These are phyloP conservation scores for Capsicum baccatum DNA, from an alignment of 257 asterid genomes.

Conservation along the genomic window DNA sequence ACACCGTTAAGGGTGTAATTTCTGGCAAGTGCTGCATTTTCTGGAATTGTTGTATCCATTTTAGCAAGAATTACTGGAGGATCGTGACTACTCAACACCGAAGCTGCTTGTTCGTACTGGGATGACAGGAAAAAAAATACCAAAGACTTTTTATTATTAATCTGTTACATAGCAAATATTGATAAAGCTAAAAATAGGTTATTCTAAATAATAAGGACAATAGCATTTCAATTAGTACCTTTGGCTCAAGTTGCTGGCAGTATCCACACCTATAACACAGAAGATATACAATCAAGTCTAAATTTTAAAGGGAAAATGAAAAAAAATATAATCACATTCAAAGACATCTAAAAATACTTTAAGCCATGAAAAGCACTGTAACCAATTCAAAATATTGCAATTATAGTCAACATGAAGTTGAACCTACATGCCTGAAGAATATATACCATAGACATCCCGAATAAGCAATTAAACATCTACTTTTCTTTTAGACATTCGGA, in stretches of 20 bases:
- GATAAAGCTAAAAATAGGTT: neutral
- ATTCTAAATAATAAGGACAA: neutral
- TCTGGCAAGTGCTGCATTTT: slow-evolving; percentile 58
- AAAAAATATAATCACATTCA: neutral
- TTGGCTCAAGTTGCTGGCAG: slow-evolving; percentile 90
- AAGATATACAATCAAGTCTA: neutral
- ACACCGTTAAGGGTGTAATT: slow-evolving; percentile 67
- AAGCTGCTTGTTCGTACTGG: slow-evolving; percentile 85
- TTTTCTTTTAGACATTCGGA: neutral
- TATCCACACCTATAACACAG: slow-evolving; percentile 87
- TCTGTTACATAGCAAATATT: slow-evolving; percentile 2
- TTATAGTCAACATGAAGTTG: neutral
- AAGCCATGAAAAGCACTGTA: neutral
- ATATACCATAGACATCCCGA: neutral
- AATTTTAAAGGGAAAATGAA: neutral
- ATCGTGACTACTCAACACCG: slow-evolving; percentile 66
- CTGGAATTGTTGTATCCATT: slow-evolving; percentile 65
- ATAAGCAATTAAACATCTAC: neutral
- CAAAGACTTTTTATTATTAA: neutral
- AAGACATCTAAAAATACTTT: neutral
- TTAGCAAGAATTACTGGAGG: slow-evolving; percentile 78
- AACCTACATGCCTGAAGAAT: neutral
- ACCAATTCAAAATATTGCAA: neutral
- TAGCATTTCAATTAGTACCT: slow-evolving; percentile 52
- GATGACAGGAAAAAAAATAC: neutral